Percentiles rank a stretch among this genome's conserved stretches.
Evolutionary conservation across 225 moss, liverwort and hornwort species (phyloP).

Genomic region (Climacium dendroides): DNA sequence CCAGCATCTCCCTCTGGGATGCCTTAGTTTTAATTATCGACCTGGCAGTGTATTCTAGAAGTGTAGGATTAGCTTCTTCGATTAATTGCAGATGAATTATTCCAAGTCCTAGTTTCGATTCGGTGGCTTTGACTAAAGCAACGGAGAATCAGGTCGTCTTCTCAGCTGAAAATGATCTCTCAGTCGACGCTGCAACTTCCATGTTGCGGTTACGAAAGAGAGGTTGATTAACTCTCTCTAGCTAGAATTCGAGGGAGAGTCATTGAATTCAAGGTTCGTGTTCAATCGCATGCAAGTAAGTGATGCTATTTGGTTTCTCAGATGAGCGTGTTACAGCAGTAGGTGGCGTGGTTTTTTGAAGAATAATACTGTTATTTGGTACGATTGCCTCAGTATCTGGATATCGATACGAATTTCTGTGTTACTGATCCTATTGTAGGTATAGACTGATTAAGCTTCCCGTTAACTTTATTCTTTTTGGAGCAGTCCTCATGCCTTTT

Average conservation of each 20-base stretch:
- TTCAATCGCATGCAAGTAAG: neutral
- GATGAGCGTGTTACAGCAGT: neutral
- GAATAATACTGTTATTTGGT: neutral
- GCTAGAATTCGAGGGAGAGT: neutral
- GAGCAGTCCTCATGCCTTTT: neutral
- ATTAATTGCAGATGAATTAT: neutral
- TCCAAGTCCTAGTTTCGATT: neutral
- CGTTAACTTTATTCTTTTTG: neutral
- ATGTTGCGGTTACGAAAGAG: neutral
- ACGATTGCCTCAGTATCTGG: neutral
- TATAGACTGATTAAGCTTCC: too few relatives aligned
- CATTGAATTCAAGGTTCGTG: neutral
- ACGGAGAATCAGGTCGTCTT: neutral
- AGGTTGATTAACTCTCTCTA: neutral
- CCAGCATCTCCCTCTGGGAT: neutral
- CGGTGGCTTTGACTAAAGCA: neutral
- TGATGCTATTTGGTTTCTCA: neutral
- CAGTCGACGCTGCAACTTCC: neutral
- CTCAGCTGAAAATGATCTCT: neutral
- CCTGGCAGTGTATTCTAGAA: neutral
- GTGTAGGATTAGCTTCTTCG: neutral
- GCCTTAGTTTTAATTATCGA: neutral
- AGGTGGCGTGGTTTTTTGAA: neutral
- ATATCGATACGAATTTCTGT: neutral
- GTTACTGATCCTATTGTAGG: neutral